Base-by-base conservation (phyloP, 129 eudicot genomes). In the Scalesia atractyloides region DNA sequence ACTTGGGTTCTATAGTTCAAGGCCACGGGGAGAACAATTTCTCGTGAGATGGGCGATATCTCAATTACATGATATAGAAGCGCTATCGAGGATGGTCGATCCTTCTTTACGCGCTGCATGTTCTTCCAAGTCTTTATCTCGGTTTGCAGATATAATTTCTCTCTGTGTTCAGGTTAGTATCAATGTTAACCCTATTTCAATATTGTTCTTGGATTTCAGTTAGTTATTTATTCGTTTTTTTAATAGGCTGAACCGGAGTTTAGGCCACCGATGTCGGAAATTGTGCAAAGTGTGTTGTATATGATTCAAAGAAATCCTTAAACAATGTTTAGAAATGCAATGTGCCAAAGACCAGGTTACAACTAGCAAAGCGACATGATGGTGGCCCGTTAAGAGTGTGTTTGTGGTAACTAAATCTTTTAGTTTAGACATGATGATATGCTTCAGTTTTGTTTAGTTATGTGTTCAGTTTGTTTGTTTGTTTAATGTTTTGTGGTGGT, bases 231-330 rank as follows among this genome's bases (percentile, higher is more conserved):
- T 30, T 16, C 15, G 4, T 56, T 33, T 15, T n/a, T 5, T 69
- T 14, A n/a, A 36, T 78, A 94, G 98, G 72, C 85, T 11, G 97
- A 88, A 70, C 98, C 97, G 8, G 98, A 94, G 70, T 94, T 94
- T 80, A 82, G 98, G 82, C 98, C 98, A 16, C 96, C 96, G 0
- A 88, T 90, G 89, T 94, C 98, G 16, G 98, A 94, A 75, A 90
- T 93, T 3, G 97, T 90, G 61, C 82, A 87, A 82, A 83, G 83
- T 71, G 86, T 94, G 22, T 49, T 82, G 77, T 82, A 84, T 64
- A 85, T 94, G 98, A 81, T 89, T 24, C 84, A 86, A 46, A 79
- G 88, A 75, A 70, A 75, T 44, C 62, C 64, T 10, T 79, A 68
- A 81, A 57, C 71, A 33, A 17, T 36, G 18, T 68, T 36, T 44